Evolutionary conservation across 371 early-diverging fungal genomes (phyloP).

Genomic region (Mucor plumbeus): DNA sequence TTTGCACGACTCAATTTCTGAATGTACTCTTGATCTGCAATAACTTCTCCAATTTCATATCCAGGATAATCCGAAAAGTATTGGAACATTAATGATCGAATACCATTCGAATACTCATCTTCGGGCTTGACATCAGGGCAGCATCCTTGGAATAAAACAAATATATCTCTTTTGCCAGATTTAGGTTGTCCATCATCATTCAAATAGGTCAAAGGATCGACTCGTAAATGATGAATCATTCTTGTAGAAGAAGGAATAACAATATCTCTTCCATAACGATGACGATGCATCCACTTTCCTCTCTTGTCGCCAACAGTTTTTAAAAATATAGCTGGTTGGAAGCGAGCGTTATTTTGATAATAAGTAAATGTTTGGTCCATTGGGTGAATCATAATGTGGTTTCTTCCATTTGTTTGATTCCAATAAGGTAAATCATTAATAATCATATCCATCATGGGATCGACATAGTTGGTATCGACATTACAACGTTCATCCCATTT

Average conservation of each 20-base stretch:
- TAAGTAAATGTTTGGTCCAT: constrained; percentile 61
- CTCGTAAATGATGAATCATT: constrained; percentile 44
- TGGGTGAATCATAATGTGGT: constrained; percentile 61
- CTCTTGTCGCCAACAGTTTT: constrained; percentile 61
- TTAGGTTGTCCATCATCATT: constrained; percentile 45
- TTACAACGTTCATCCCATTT: constrained; percentile 57
- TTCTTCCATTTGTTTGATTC: constrained; percentile 50
- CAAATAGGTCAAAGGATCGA: constrained; percentile 41
- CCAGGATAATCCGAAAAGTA: constrained; percentile 50
- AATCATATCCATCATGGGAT: constrained; percentile 60
- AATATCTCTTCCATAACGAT: constrained; percentile 56
- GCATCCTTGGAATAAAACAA: constrained; percentile 57
- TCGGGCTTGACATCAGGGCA: constrained; percentile 43
- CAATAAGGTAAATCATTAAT: constrained; percentile 56
- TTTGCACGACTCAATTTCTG: constrained; percentile 49
- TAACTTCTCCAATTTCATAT: constrained; percentile 47
- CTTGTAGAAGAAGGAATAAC: constrained; percentile 61
- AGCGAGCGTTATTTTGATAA: constrained; percentile 41
- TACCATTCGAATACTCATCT: constrained; percentile 58
- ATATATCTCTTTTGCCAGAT: constrained; percentile 43
- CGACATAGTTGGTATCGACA: constrained; percentile 52
- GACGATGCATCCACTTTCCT: constrained; percentile 40
- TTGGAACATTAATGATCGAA: constrained; percentile 53
- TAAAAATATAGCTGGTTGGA: constrained; percentile 56
- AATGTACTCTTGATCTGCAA: constrained; percentile 48